phyloP scores from a whole-genome alignment of 192 early-diverging fungal species.

The Backusella tuberculispora region DNA sequence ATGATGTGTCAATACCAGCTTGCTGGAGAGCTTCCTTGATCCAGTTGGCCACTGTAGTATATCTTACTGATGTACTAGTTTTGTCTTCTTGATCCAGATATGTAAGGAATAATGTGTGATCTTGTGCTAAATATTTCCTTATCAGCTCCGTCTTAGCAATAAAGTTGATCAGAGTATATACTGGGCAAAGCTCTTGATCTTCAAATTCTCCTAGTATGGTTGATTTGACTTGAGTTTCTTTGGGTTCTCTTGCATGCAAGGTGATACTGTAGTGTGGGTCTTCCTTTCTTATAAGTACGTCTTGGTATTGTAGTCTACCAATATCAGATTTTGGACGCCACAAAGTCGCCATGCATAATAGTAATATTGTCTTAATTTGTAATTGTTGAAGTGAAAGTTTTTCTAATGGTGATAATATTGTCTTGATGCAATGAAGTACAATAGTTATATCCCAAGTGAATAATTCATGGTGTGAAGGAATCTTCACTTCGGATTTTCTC shows the following conservation, averaged over 20 bases:
- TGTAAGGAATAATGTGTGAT: not conserved
- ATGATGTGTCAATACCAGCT: not conserved
- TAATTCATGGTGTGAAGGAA: not conserved
- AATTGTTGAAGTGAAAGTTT: not conserved
- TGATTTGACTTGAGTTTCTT: not conserved
- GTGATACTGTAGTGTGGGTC: not conserved
- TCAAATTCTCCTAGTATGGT: not conserved
- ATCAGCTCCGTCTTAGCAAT: not conserved
- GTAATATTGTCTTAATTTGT: not conserved
- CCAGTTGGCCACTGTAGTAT: conserved; percentile 13
- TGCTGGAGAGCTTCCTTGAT: not conserved
- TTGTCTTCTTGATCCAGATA: not conserved
- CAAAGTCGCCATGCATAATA: not conserved
- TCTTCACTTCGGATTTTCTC: not conserved
- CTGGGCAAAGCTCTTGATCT: not conserved
- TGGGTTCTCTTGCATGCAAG: not conserved
- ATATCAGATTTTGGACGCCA: conserved; percentile 9
- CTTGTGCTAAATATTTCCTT: not conserved
- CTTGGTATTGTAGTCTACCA: not conserved
- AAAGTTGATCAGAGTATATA: not conserved
- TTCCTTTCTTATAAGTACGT: not conserved
- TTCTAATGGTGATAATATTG: not conserved
- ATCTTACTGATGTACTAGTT: not conserved
- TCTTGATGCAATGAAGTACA: not conserved
- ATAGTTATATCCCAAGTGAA: not conserved